Base-by-base conservation (phyloP, 345 rosid species). In the Kernera saxatilis region DNA sequence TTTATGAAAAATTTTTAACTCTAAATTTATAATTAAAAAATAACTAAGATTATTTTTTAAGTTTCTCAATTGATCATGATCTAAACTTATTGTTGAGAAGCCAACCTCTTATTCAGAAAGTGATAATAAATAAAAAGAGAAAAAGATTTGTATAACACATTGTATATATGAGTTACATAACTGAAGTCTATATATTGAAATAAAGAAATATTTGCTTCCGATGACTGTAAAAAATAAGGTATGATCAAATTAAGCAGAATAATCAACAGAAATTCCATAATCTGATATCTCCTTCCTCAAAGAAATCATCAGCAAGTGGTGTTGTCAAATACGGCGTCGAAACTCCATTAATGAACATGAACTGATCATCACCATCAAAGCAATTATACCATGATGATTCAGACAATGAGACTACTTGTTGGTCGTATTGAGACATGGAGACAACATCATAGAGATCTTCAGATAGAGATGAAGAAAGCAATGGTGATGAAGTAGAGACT, bases 181-280 rank as follows among this genome's bases (percentile, higher is more conserved):
- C 71, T 64, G 65, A 64, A 70, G 52, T 60, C 7, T 70, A 32
- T 57, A 53, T 70, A 64, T 32, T 43, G 50, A 44, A 72, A 64
- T 23, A 64, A 54, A 64, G 6, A 30, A 40, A 29, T 33, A 29
- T 63, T 30, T 46, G 44, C 12, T 64, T 43, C 35, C 50, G 17
- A 49, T 22, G 35, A 15, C 22, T 35, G 70, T 15, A 65, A 14
- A 23, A 60, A 65, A 73, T 65, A 73, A 45, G 6, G 52, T 35
- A 44, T 48, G 13, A 48, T 46, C 15, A 29, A 45, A 19, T 26
- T 37, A 40, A 64, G 49, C 13, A 60, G n/a, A 69, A 53, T 83
- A 69, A 53, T 83, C 81, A 83, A 74, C 86, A 79, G 78, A 93
- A 93, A 75, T 83, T 90, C 98, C 98, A 93, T 18, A 93, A 78